Conservation (phyloP, 148 eudicot species). For the Chenopodium quinoa region DNA sequence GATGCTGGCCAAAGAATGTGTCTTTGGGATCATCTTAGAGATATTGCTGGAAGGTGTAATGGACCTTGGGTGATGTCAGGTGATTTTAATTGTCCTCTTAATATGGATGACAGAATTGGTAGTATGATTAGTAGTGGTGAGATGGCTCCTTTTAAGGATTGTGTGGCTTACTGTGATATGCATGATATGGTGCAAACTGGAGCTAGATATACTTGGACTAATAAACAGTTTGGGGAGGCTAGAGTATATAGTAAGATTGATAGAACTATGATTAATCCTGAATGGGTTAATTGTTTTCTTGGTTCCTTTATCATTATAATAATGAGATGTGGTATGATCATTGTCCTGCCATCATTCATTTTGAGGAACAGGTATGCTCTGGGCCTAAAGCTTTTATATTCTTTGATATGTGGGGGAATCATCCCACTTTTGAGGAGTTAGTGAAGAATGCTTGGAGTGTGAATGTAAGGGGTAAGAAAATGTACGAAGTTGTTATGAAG, state of each 20-base stretch:
- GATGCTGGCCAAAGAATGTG: background rate
- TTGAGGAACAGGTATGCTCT: background rate
- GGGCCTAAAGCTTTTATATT: background rate
- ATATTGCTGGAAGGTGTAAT: accelerated
- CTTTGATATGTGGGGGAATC: background rate
- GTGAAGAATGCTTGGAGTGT: background rate
- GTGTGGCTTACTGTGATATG: background rate
- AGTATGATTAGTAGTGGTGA: background rate
- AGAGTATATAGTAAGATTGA: background rate
- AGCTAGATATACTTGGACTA: background rate
- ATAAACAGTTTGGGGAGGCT: background rate
- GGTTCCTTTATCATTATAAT: background rate
- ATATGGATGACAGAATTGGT: background rate
- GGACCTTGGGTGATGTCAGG: background rate
- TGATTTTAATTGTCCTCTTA: too few species aligned
- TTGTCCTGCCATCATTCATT: background rate
- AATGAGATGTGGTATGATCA: background rate
- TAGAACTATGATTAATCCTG: background rate
- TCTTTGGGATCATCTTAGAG: background rate
- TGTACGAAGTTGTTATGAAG: background rate
- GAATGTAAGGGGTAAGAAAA: background rate
- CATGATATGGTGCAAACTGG: background rate
- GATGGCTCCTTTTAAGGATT: background rate
- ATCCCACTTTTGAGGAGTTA: background rate
- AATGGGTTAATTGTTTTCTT: background rate